Base-by-base conservation (phyloP, 2,329 filamentous ascomycete genomes). In the Phyllosticta ampelicida region DNA sequence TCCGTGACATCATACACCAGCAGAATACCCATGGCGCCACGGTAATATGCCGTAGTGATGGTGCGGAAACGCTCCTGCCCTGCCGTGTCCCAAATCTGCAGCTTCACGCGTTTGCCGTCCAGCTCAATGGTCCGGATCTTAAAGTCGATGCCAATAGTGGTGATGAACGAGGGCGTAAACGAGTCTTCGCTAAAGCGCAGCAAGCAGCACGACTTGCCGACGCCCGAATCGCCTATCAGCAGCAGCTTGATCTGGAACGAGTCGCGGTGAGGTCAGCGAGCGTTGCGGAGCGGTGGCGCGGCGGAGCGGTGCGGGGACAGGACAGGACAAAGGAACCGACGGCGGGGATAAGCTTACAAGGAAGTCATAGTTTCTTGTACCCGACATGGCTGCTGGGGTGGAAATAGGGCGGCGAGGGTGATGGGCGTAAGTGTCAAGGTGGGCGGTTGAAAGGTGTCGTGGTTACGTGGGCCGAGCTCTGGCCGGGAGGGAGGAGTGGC, bases 61-160 rank as follows among this genome's bases (percentile, higher is more conserved):
- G 94, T 99, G 65, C 94, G 85, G 83, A 99, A 99, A 62, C 94
- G 87, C 78, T 99, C 94, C 76, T 99, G 94, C 58, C 94, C 94
- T 56, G 94, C 94, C 23, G 94, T 99, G 72, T 99, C 94, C 94
- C 94, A 99, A 77, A 99, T 99, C 80, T 99, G 94, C 72, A 99
- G 79, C 82, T 99, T 99, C 69, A 99, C 94, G 63, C 92, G 84
- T 84, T 99, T 99, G 73, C 92, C 92, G 77, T 99, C 94, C 66
- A 99, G 81, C 78, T 99, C 94, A 77, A 99, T 99, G 64, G 94
- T 99, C 65, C 94, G 85, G 73, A 99, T 99, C 83, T 99, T 99
- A 81, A 99, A 99, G 78, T 99, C 94, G 79, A 99, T 97, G 66
- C 94, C 94, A 76, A 99, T 99, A 63, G 94, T 99, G 62, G 91